Evolutionary conservation across 495 filamentous ascomycete genomes (phyloP), one percentile per base, ranked within the genome.

Genomic region (Podospora pseudopauciseta): DNA sequence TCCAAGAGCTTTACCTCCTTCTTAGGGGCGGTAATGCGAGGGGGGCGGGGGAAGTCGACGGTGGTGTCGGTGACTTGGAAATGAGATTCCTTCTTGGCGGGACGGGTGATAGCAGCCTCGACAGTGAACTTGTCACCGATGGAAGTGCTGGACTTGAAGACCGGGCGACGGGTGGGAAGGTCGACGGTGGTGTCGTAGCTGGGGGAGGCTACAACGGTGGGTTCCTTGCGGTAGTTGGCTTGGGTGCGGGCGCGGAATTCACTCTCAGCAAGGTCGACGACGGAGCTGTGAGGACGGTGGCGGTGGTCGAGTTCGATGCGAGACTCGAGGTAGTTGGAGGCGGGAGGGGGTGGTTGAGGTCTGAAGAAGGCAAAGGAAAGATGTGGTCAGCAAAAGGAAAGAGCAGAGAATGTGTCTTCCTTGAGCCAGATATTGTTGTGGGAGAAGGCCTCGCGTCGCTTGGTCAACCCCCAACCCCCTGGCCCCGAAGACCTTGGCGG

Each of bases 221-320:
- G 65, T 76, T 88, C 84, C 73, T 86, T 85, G 74, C 84, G 84
- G 85, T 90, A 90, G 70, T 80, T 85, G 64, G 91, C 89, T 73
- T 90, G 86, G 79, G 88, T 83, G 72, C 90, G 90, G 79, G 89
- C 85, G 79, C 93, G 92, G 81, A 91, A 95, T 77, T 94, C 87
- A 79, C 88, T 87, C 83, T 96, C 93, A 76, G 90, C 90, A 70
- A 90, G 78, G 86, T 97, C 93, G 79, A 96, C 86, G 70, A 83
- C 79, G 66, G 85, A 82, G 77, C 80, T 76, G 69, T 86, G 77
- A 67, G 80, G 79, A 63, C 77, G 74, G 80, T 87, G 84, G 66
- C 74, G 78, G 39, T 71, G 74, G 70, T 86, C 82, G 71, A 83
- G 72, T 74, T 90, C 81, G 80, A 91, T 85, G 72, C 89, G 88